Evolutionary conservation across 2,329 filamentous ascomycete species (phyloP).

Genomic region (Cordyceps cateniannulata): DNA sequence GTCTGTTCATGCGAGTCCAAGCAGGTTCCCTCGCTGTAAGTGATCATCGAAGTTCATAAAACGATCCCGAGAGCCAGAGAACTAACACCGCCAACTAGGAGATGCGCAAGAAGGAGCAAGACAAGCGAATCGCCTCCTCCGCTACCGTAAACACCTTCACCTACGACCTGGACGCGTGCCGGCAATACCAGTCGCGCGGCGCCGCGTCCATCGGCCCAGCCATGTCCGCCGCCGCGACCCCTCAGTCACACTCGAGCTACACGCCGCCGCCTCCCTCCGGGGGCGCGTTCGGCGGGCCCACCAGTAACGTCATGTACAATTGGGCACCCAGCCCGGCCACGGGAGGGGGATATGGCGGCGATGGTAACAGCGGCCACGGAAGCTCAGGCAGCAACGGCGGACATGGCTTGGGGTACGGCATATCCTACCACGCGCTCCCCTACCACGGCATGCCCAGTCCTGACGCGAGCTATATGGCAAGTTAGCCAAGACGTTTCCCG

Average conservation of each 20-base stretch:
- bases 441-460: conserved; percentile 5
- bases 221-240: background rate
- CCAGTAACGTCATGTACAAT: background rate
- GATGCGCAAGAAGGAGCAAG: background rate
- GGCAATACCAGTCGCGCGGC: conserved; percentile 18
- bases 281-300: background rate
- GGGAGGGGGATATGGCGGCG: background rate
- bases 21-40: background rate
- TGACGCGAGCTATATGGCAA: conserved; percentile 7
- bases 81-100: background rate
- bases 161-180: conserved; percentile 26
- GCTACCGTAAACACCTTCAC: conserved; percentile 13
- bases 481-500: background rate
- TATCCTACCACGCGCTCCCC: background rate
- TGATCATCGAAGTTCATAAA: background rate
- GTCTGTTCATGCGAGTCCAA: conserved; percentile 74
- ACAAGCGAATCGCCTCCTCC: background rate
- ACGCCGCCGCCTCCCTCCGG: background rate
- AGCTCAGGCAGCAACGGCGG: background rate
- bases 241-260: background rate
- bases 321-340: background rate
- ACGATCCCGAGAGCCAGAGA: no score
- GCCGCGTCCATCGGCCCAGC: background rate
- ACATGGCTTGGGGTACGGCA: background rate
- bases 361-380: background rate